These are phyloP conservation scores for Psophocarpus tetragonolobus DNA, from an alignment of 306 rosid genomes.

Conservation along the genomic window DNA sequence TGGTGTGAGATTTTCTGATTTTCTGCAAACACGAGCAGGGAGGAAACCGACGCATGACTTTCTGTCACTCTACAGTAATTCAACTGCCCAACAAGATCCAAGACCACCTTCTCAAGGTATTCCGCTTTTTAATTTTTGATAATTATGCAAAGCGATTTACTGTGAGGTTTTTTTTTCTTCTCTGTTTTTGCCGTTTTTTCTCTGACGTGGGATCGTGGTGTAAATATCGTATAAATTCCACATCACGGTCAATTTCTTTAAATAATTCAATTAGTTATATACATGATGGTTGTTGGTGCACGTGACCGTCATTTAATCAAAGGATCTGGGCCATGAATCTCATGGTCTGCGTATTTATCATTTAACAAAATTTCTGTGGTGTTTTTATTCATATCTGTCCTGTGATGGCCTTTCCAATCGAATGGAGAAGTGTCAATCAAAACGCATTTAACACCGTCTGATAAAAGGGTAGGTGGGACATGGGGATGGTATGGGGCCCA, in stretches of 20 bases:
- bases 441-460: constrained; percentile 50
- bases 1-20: background rate
- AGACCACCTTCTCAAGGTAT: constrained; percentile 86
- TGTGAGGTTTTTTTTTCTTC: background rate
- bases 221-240: constrained; percentile 27
- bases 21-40: constrained; percentile 51
- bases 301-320: constrained; percentile 75
- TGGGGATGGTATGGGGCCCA: constrained; percentile 44
- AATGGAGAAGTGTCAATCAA: constrained; percentile 44
- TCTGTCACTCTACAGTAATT: constrained; percentile 80
- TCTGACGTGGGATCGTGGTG: constrained; percentile 39
- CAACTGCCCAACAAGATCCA: constrained; percentile 85
- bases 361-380: background rate
- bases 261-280: constrained; percentile 40
- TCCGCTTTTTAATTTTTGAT: constrained; percentile 11
- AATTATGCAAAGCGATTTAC: constrained; percentile 27
- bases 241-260: constrained; percentile 29
- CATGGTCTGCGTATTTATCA: constrained; percentile 35
- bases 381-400: background rate
- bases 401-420: constrained; percentile 17
- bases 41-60: constrained; percentile 90
- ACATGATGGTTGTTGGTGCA: constrained; percentile 61
- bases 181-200: background rate
- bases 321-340: constrained; percentile 69
- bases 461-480: constrained; percentile 30